Percentiles rank a stretch among this genome's conserved stretches.
These are phyloP conservation scores for Wilhelminamyces savonicus DNA, from an alignment of 805 yeast species.

Conservation along the genomic window DNA sequence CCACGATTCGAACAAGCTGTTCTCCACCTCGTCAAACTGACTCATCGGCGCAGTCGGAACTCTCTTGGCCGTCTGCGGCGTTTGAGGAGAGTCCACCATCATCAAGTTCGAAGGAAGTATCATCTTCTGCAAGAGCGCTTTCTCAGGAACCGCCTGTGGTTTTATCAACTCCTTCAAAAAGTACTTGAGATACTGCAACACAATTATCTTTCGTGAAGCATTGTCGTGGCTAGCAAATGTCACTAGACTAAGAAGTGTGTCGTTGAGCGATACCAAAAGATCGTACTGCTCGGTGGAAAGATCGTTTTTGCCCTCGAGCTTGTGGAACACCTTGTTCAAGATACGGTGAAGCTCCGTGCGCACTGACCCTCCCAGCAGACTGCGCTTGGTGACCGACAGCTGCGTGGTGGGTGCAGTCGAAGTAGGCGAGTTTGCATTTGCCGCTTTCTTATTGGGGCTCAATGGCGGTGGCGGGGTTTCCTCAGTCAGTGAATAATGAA, in stretches of 20 bases:
- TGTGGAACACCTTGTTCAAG: constrained; percentile 14
- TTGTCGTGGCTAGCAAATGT: constrained; percentile 14
- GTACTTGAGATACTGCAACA: constrained; percentile 35
- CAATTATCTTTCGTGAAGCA: constrained; percentile 19
- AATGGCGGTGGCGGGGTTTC: constrained; percentile 5
- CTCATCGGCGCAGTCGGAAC: constrained; percentile 6
- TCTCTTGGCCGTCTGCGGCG: neutral
- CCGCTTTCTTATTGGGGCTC: constrained; percentile 6
- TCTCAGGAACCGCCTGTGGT: constrained; percentile 1
- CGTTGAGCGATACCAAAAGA: constrained; percentile 14
- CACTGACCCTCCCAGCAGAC: too few species aligned
- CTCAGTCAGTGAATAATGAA: constrained; percentile 7
- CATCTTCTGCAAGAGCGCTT: constrained; percentile 20
- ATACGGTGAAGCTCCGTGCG: constrained; percentile 6
- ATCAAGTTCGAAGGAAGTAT: constrained; percentile 28
- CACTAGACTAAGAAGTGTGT: constrained; percentile 10
- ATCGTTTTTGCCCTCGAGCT: constrained; percentile 25
- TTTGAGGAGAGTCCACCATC: constrained; percentile 1
- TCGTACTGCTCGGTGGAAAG: constrained; percentile 28
- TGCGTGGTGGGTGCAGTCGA: constrained; percentile 9
- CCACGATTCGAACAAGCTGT: constrained; percentile 36
- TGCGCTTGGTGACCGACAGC: too few species aligned
- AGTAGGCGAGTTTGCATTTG: constrained; percentile 14
- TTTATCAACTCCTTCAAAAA: constrained; percentile 29
- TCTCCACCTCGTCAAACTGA: constrained; percentile 34